Conservation (phyloP, 2,329 filamentous ascomycete species). For the Anisogramma anomala region DNA sequence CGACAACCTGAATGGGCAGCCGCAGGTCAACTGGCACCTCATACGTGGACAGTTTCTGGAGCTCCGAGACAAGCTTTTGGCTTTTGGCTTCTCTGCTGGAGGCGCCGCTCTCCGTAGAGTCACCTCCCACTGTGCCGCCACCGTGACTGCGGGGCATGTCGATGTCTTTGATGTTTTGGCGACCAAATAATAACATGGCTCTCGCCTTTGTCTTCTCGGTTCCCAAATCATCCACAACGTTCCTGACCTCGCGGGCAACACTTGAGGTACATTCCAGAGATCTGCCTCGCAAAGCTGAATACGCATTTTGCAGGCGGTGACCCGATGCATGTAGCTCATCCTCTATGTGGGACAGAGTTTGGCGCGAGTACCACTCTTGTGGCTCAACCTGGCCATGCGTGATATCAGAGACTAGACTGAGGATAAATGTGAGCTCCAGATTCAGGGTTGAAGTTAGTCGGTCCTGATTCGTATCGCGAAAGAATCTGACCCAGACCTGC, state of each 20-base stretch:
- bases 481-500: slow-evolving; percentile 6
- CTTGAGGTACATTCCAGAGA: slow-evolving; percentile 54
- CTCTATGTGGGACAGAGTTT: slow-evolving; percentile 13
- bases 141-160: slow-evolving; percentile 1
- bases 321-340: slow-evolving; percentile 13
- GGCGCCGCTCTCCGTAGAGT: neutral
- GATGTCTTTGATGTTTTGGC: slow-evolving; percentile 9
- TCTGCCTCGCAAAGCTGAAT: slow-evolving; percentile 45
- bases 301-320: slow-evolving; percentile 29
- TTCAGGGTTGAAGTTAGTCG: slow-evolving; percentile 12
- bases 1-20: slow-evolving; percentile 48
- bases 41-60: slow-evolving; percentile 28
- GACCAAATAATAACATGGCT: slow-evolving; percentile 42
- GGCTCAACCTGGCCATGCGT: slow-evolving; percentile 10
- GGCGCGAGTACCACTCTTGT: slow-evolving; percentile 13
- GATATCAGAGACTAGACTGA: slow-evolving; percentile 14
- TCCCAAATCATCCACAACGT: slow-evolving; percentile 53
- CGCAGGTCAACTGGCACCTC: slow-evolving; percentile 26
- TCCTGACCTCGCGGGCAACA: slow-evolving; percentile 52
- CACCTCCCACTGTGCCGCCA: neutral
- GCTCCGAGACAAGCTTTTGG: slow-evolving; percentile 19
- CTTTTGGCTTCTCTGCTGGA: neutral
- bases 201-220: slow-evolving; percentile 49
- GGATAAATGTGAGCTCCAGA: slow-evolving; percentile 14
- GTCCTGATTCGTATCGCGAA: slow-evolving; percentile 13